Evolutionary conservation across 805 yeast genomes (phyloP), one percentile per base, ranked within the genome.

Genomic region (Millerozyma acaciae): DNA sequence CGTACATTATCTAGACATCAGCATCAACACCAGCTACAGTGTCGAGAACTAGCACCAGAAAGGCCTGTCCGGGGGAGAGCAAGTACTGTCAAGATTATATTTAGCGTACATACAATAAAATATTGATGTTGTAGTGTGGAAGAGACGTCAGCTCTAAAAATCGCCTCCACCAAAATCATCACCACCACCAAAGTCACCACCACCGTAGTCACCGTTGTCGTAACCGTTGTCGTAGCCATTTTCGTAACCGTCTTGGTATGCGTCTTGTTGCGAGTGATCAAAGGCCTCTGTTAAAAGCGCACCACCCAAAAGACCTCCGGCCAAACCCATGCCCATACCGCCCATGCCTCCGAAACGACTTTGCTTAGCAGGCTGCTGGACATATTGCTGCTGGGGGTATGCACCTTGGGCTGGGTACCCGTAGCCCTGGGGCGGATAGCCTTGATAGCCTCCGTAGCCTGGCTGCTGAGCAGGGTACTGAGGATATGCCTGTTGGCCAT

Each of bases 241-340:
- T 21, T 47, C 48, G 48, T 53, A 50, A 43, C 62, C 65, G 44
- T 68, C 55, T 49, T 62, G 44, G 50, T 62, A 42, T 38, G 62
- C 50, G 36, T 50, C 45, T 35, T 55, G 32, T 39, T 50, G 38
- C 34, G 49, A 53, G 24, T 54, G 52, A 26, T 54, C 52, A 39
- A 76, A 43, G 28, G 72, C 71, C 22, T 67, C 60, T 6, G 70
- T 72, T 27, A 78, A 47, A 43, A 77, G 45, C 57, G 73, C 57
- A 28, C 84, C 85, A 36, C 84, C 85, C 6, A 78, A 47, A 34
- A 79, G 52, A 55, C 86, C 87, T 33, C 67, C 73, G 12, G 69
- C 70, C 2, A 60, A 59, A 39, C 70, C 73, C 55, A 65, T 37
- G 18, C 66, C 67, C 60, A 78, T 70, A 34, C 80, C 80, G 2